Conservation (phyloP, 306 rosid species). For the Alnus rubra region DNA sequence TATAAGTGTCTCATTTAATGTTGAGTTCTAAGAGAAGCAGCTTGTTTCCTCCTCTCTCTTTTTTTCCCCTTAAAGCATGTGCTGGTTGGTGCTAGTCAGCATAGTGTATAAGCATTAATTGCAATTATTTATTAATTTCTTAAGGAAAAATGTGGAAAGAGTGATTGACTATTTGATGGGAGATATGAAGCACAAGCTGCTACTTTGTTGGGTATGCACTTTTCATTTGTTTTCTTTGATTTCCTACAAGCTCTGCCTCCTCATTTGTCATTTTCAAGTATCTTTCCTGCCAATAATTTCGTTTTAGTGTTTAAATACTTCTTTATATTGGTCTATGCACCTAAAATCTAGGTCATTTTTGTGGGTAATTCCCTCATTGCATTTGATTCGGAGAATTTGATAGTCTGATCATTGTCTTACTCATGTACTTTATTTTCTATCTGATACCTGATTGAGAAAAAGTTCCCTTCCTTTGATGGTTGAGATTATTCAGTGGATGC, state of each 20-base stretch:
- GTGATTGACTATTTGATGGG: slow-evolving; percentile 61
- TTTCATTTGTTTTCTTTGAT: slow-evolving; percentile 4
- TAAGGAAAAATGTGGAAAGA: slow-evolving; percentile 54
- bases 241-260: neutral
- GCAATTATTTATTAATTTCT: slow-evolving; percentile 27
- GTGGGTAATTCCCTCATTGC: neutral
- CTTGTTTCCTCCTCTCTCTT: neutral
- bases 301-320: slow-evolving; percentile 3
- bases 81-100: neutral
- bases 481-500: neutral
- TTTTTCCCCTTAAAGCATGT: neutral
- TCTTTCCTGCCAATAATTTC: slow-evolving; percentile 15
- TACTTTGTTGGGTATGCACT: slow-evolving; percentile 80
- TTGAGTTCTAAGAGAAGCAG: neutral
- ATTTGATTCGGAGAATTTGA: neutral
- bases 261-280: slow-evolving; percentile 9
- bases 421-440: too few relatives aligned
- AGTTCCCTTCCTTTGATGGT: too few relatives aligned
- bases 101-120: slow-evolving; percentile 7
- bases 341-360: neutral
- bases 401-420: neutral
- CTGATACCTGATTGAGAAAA: too few relatives aligned
- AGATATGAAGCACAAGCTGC: slow-evolving; percentile 55
- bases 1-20: neutral
- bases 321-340: neutral